Conservation (phyloP, 129 eudicot species). For the Escallonia rubra region DNA sequence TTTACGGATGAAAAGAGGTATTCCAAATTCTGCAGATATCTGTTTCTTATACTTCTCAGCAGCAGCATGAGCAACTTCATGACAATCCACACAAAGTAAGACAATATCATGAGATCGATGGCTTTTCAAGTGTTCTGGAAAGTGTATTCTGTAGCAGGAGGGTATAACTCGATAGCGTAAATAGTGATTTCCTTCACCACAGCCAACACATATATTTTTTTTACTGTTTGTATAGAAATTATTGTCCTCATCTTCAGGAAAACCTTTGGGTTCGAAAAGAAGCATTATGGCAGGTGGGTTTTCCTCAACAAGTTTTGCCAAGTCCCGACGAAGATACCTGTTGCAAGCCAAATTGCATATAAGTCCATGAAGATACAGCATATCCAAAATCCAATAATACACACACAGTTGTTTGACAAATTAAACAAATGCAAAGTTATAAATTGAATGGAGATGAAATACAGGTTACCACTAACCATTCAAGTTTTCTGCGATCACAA, state of each 20-base stretch:
- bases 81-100: slow-evolving; percentile 94
- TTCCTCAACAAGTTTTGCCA: slow-evolving; percentile 87
- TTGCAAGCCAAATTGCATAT: slow-evolving; percentile 5
- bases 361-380: neutral
- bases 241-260: slow-evolving; percentile 96
- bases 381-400: neutral
- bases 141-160: slow-evolving; percentile 91
- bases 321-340: slow-evolving; percentile 77
- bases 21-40: slow-evolving; percentile 70
- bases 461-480: slow-evolving; percentile 55
- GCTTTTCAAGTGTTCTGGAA: slow-evolving; percentile 95
- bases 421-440: neutral
- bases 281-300: slow-evolving; percentile 89
- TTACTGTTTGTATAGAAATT: slow-evolving; percentile 90
- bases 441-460: neutral
- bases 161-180: slow-evolving; percentile 91
- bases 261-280: slow-evolving; percentile 95
- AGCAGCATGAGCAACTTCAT: slow-evolving; percentile 92
- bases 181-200: slow-evolving; percentile 96
- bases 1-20: slow-evolving; percentile 74
- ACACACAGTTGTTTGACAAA: neutral
- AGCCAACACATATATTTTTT: slow-evolving; percentile 92
- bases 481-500: slow-evolving; percentile 89
- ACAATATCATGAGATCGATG: slow-evolving; percentile 99
- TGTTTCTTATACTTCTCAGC: slow-evolving; percentile 84